phyloP scores from a whole-genome alignment of 129 eudicot species.

The Ambrosia trifida region DNA sequence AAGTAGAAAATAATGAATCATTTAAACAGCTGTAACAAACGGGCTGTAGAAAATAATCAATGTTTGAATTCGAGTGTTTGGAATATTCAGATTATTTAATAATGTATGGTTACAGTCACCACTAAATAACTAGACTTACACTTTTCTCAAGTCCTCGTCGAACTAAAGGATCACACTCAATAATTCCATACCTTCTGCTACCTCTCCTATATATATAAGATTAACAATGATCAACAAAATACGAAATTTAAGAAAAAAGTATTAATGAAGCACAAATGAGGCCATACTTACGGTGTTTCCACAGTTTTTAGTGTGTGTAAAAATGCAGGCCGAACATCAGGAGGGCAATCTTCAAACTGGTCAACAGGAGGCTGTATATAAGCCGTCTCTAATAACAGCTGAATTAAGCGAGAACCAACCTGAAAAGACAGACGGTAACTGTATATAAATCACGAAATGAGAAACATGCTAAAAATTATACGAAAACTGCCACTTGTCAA shows the following conservation, averaged over 20 bases:
- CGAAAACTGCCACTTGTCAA: background rate
- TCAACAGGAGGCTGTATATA: constrained; percentile 88
- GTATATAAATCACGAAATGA: constrained; percentile 10
- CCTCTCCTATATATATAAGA: constrained; percentile 50
- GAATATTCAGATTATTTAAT: background rate
- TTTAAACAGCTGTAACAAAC: background rate
- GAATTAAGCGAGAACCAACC: constrained; percentile 91
- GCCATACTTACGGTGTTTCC: constrained; percentile 65
- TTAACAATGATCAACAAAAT: constrained; percentile 3
- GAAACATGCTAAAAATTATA: background rate
- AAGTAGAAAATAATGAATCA: background rate
- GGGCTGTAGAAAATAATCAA: background rate
- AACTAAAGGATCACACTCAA: constrained; percentile 89
- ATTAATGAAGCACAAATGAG: constrained; percentile 2
- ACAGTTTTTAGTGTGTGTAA: constrained; percentile 67
- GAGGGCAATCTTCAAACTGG: constrained; percentile 78
- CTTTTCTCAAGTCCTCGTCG: constrained; percentile 85
- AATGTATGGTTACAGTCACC: background rate
- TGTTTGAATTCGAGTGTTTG: background rate
- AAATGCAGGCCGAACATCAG: constrained; percentile 94
- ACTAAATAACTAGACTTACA: constrained; percentile 50
- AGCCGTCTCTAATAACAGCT: constrained; percentile 81
- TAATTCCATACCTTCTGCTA: constrained; percentile 80
- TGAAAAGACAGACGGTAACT: constrained; percentile 23
- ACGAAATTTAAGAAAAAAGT: background rate